Conservation (phyloP, 2,329 filamentous ascomycete species). For the Phyllosticta paracitricarpa region DNA sequence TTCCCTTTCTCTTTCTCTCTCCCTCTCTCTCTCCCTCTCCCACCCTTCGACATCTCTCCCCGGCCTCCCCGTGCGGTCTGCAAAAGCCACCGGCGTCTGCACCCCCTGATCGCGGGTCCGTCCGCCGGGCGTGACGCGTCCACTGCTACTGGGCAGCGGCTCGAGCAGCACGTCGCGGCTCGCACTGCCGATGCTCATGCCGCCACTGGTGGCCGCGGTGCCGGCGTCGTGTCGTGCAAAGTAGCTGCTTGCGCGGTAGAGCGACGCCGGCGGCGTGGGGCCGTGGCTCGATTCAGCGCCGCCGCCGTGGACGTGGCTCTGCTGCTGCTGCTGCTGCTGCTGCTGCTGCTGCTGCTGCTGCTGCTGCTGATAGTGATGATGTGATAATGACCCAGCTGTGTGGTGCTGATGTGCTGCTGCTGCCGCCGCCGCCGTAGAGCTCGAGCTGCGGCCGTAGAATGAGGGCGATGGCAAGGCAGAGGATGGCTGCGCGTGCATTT, state of each 20-base stretch:
- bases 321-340: background rate
- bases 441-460: background rate
- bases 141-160: background rate
- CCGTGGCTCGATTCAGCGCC: background rate
- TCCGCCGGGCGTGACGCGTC: background rate
- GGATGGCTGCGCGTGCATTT: background rate
- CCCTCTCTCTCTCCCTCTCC: background rate
- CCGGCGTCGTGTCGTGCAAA: background rate
- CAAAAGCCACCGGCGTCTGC: background rate
- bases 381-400: background rate
- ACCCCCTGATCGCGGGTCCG: background rate
- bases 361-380: background rate
- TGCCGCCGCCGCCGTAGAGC: background rate
- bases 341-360: background rate
- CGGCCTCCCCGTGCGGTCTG: background rate
- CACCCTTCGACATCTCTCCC: background rate
- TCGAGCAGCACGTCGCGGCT: background rate
- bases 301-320: background rate
- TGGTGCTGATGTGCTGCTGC: background rate
- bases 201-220: too few relatives aligned
- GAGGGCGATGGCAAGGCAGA: background rate
- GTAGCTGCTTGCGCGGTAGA: background rate
- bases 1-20: background rate
- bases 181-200: too few relatives aligned
- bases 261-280: background rate